Percentiles rank a stretch among this genome's conserved stretches.
phyloP scores from a whole-genome alignment of 2,329 filamentous ascomycete species.

The Aspergillus brunneoviolaceus region DNA sequence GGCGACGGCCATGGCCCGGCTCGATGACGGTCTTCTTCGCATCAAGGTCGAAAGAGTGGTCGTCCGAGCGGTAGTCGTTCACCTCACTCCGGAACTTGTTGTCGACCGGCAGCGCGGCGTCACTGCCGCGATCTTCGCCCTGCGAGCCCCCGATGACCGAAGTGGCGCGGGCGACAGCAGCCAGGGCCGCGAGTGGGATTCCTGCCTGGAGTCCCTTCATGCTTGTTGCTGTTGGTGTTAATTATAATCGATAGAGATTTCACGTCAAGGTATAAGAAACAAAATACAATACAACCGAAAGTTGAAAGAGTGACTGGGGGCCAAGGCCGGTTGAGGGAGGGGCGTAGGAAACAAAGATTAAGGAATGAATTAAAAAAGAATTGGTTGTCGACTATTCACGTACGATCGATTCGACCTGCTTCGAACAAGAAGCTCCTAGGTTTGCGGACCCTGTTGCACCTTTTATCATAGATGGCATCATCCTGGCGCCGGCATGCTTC shows the following conservation, averaged over 20 bases:
- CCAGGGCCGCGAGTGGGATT: conserved; percentile 38
- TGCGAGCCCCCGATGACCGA: conserved; percentile 18
- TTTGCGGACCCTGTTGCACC: conserved; percentile 7
- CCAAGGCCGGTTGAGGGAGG: conserved; percentile 5
- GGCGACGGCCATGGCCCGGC: not conserved
- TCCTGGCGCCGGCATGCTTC: conserved; percentile 10
- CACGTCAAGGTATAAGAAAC: conserved; percentile 5
- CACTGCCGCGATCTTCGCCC: conserved; percentile 9
- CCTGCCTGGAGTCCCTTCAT: conserved; percentile 40
- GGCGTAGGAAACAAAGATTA: conserved; percentile 11
- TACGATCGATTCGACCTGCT: too few relatives aligned
- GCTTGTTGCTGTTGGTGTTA: not conserved
- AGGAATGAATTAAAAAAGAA: not conserved
- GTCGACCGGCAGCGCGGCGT: not conserved
- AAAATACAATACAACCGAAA: not conserved
- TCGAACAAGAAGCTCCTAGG: not conserved
- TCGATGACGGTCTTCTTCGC: not conserved
- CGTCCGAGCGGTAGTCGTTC: not conserved
- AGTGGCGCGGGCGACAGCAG: conserved; percentile 28
- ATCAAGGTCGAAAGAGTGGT: conserved; percentile 5
- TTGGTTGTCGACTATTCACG: too few relatives aligned
- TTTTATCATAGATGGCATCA: conserved; percentile 16
- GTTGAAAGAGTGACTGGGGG: conserved; percentile 16
- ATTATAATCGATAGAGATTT: not conserved
- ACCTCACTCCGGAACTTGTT: conserved; percentile 1